Evolutionary conservation across 805 yeast genomes (phyloP).

Genomic region (Nakazawaea laoshanensis): DNA sequence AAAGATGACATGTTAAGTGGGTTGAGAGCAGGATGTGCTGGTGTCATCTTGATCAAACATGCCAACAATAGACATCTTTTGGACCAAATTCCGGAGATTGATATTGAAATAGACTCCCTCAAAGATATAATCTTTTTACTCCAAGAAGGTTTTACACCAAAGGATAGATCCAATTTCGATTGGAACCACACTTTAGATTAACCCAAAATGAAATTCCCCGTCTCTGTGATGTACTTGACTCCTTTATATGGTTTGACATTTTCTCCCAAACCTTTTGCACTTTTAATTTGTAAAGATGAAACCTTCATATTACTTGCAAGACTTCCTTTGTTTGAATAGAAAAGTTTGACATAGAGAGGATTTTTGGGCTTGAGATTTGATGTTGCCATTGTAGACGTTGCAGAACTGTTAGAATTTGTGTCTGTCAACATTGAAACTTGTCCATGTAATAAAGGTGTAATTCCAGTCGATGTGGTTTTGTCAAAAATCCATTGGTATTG

Average conservation of each 20-base stretch:
- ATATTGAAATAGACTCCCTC: slow-evolving; percentile 24
- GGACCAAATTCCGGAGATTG: slow-evolving; percentile 25
- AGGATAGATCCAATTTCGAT: slow-evolving; percentile 5
- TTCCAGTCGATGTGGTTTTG: slow-evolving; percentile 49
- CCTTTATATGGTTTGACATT: slow-evolving; percentile 81
- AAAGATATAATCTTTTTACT: slow-evolving; percentile 27
- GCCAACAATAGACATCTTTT: slow-evolving; percentile 39
- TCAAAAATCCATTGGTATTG: slow-evolving; percentile 66
- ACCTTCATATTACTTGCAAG: slow-evolving; percentile 73
- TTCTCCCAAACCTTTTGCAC: slow-evolving; percentile 50
- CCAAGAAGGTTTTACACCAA: slow-evolving; percentile 24
- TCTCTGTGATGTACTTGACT: slow-evolving; percentile 67
- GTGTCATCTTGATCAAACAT: slow-evolving; percentile 45
- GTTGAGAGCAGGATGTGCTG: slow-evolving; percentile 45
- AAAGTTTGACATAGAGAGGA: slow-evolving; percentile 39
- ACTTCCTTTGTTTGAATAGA: slow-evolving; percentile 56
- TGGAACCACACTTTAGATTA: slow-evolving; percentile 5
- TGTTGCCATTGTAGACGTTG: slow-evolving; percentile 3
- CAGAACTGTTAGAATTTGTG: background rate
- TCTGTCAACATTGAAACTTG: slow-evolving; percentile 17
- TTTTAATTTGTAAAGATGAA: slow-evolving; percentile 48
- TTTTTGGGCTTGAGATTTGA: slow-evolving; percentile 11
- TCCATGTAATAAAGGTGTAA: slow-evolving; percentile 62
- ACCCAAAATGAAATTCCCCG: slow-evolving; percentile 50
- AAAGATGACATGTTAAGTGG: slow-evolving; percentile 64